Base-by-base conservation (phyloP, 768 basidiomycete species). In the Tulasnella sp. region DNA sequence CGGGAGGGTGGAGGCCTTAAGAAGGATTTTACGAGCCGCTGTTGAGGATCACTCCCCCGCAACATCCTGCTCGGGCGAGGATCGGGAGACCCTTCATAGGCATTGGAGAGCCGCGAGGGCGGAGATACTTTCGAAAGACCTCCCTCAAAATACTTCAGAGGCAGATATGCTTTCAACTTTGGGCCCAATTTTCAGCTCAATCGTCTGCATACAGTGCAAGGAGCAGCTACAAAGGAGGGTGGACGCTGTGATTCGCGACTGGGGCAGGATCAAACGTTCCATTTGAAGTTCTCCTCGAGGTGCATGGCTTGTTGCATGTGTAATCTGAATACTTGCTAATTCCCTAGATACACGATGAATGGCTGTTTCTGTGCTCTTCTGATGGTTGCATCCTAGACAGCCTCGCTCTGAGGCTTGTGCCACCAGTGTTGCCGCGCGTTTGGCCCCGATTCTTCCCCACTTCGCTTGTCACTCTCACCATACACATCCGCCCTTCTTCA, bases 1-100 rank as follows among this genome's bases (percentile, higher is more conserved):
- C 81, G 93, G 93, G 11, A 91, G 93, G 39, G 86, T 89, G 5
- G 93, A 94, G 79, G 93, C 93, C 13, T 87, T 95, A 46, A 95
- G 94, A 82, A 89, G 92, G 39, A 88, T 94, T 23, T 85, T 95
- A 39, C 13, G 44, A 37, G 46, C 57, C 15, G 11, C 40, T 26
- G 37, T 78, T 18, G 23, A 42, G 35, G 16, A 37, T 29, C 79
- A 79, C 44, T 26, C 39, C 5, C 44, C 11, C 2, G 29, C 13
- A 20, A 10, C 26, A 20, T 32, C 20, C 57, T 79, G 79, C 55
- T 29, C 46, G 23, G 70, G 18, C 5, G 61, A 46, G 13, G 76
- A 23, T 15, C 61, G 26, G 23, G 55, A n/a, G 1, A 61, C 32
- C 16, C 35, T 79, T 13, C 26, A n/a, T 9, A 37, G 70, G 20